A percentile compares a stretch with the other conserved stretches of the same genome.
Evolutionary conservation across 768 basidiomycete genomes (phyloP).

Genomic region (Suillus clintonianus): DNA sequence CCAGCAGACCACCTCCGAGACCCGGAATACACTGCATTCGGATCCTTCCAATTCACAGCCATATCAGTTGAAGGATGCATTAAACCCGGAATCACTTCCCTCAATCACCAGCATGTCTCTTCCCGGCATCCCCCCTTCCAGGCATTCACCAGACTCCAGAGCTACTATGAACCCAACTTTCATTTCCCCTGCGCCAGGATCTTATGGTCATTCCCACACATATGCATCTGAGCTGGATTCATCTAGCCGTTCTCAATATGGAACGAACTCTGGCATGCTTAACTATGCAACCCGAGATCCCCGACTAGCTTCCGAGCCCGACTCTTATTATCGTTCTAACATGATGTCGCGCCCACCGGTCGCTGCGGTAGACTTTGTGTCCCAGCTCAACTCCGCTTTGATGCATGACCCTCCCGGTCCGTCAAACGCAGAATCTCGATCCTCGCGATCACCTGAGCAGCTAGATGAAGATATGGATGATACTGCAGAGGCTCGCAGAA

Average conservation of each 20-base stretch:
- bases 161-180: not conserved
- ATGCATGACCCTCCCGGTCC: not conserved
- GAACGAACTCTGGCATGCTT: not conserved
- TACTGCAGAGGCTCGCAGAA: conserved; percentile 30
- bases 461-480: conserved; percentile 4
- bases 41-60: conserved; percentile 1
- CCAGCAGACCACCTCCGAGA: conserved; percentile 12
- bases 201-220: conserved; percentile 10
- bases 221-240: conserved; percentile 5
- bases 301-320: conserved; percentile 8
- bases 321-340: not conserved
- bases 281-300: conserved; percentile 6
- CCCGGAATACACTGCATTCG: conserved; percentile 5
- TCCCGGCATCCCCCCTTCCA: conserved; percentile 7
- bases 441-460: conserved; percentile 6
- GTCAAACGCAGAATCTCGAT: conserved; percentile 8
- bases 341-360: not conserved
- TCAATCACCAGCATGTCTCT: conserved; percentile 23
- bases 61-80: not conserved
- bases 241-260: conserved; percentile 8
- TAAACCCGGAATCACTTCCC: conserved; percentile 9
- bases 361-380: conserved; percentile 2
- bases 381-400: conserved; percentile 11
- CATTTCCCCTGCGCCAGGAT: conserved; percentile 1
- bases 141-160: conserved; percentile 8